Evolutionary conservation across 2,329 filamentous ascomycete genomes (phyloP).

Genomic region (Diaporthe amygdali): DNA sequence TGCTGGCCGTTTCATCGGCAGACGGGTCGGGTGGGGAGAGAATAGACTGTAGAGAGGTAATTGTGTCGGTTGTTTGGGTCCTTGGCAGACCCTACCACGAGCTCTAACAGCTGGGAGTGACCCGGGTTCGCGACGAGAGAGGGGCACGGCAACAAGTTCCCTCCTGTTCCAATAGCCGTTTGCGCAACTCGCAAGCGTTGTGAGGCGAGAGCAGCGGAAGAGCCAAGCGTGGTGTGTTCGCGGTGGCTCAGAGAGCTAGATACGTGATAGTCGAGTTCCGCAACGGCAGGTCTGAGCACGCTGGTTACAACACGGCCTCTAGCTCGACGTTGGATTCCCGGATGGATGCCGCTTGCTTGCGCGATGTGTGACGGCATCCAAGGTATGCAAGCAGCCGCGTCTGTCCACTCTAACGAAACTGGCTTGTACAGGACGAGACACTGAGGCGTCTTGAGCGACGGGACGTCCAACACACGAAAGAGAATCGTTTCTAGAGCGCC

Average conservation of each 20-base stretch:
- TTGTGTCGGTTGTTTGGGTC: conserved; percentile 51
- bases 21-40: conserved; percentile 51
- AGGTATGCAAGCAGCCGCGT: conserved; percentile 34
- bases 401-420: conserved; percentile 26
- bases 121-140: conserved; percentile 22
- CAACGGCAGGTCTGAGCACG: not conserved
- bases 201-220: conserved; percentile 15
- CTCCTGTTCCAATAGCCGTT: conserved; percentile 12
- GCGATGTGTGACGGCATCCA: conserved; percentile 34
- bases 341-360: conserved; percentile 24
- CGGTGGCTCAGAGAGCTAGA: conserved; percentile 14
- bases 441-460: conserved; percentile 24
- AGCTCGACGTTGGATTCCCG: conserved; percentile 20
- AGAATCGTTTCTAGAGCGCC: conserved; percentile 25
- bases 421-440: conserved; percentile 20
- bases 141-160: conserved; percentile 10
- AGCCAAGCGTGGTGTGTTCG: conserved; percentile 1
- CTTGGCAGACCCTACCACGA: conserved; percentile 39
- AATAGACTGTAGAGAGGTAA: conserved; percentile 57
- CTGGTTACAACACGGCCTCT: conserved; percentile 12
- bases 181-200: conserved; percentile 11
- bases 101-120: conserved; percentile 17
- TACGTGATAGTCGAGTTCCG: conserved; percentile 8
- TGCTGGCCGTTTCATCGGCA: conserved; percentile 42
- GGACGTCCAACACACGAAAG: conserved; percentile 29